Evolutionary conservation across 331 rosid species (phyloP).

Genomic region (Prunus yedoensis): DNA sequence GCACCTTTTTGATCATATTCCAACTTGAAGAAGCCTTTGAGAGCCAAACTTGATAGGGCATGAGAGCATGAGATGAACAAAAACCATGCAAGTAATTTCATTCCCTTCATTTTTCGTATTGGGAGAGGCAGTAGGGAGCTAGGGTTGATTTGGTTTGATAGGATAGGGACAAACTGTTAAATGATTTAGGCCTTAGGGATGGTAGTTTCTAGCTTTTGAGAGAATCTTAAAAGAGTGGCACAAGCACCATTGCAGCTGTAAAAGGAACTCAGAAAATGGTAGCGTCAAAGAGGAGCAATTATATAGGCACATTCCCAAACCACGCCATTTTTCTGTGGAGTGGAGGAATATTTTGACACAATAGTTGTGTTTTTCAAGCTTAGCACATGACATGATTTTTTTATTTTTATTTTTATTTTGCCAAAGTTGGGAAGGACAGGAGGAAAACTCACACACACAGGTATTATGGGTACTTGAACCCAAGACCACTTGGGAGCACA

Average conservation of each 20-base stretch:
- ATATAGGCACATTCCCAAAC: background rate
- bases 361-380: background rate
- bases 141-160: background rate
- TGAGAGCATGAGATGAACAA: slow-evolving; percentile 24
- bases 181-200: background rate
- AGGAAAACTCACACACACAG: no score
- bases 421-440: no score
- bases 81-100: slow-evolving; percentile 23
- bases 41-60: slow-evolving; percentile 25
- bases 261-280: background rate
- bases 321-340: background rate
- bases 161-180: no score
- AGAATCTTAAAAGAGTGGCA: slow-evolving; percentile 4
- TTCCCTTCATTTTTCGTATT: slow-evolving; percentile 22
- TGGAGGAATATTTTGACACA: background rate
- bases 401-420: no score
- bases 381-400: no score
- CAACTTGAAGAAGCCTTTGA: slow-evolving; percentile 9
- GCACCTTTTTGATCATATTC: slow-evolving; percentile 10
- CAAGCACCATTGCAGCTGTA: background rate
- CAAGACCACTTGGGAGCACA: no score
- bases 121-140: background rate
- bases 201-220: background rate
- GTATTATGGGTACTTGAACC: no score
- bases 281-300: slow-evolving; percentile 15